Evolutionary conservation across 306 rosid species (phyloP).

Genomic region (Styphnolobium japonicum): DNA sequence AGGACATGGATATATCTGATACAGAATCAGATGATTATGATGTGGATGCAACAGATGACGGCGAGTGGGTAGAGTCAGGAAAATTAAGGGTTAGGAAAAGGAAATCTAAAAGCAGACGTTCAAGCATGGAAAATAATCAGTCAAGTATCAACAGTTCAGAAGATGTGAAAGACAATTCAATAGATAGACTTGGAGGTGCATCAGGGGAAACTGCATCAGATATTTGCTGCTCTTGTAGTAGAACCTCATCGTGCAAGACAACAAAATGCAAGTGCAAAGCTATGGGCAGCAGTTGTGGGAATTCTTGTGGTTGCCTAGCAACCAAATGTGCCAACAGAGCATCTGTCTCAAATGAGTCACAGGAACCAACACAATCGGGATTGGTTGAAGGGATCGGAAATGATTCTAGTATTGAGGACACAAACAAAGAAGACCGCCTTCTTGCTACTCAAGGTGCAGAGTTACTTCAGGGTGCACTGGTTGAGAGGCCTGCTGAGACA

Average conservation of each 20-base stretch:
- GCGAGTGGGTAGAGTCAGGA: slow-evolving; percentile 47
- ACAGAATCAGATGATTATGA: slow-evolving; percentile 58
- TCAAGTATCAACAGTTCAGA: slow-evolving; percentile 18
- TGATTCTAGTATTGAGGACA: slow-evolving; percentile 33
- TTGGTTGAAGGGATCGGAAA: slow-evolving; percentile 14
- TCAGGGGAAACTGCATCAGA: slow-evolving; percentile 19
- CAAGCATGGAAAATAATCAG: slow-evolving; percentile 23
- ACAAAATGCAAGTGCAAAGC: slow-evolving; percentile 64
- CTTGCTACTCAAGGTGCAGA: slow-evolving; percentile 81
- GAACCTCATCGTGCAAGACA: slow-evolving; percentile 69
- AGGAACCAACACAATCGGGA: slow-evolving; percentile 19
- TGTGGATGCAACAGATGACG: slow-evolving; percentile 33
- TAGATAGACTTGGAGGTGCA: slow-evolving; percentile 23
- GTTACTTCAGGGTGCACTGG: slow-evolving; percentile 72
- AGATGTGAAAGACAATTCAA: slow-evolving; percentile 35
- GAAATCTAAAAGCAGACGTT: slow-evolving; percentile 34
- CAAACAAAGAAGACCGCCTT: slow-evolving; percentile 32
- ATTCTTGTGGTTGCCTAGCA: slow-evolving; percentile 58
- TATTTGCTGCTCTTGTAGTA: slow-evolving; percentile 72
- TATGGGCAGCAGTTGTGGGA: slow-evolving; percentile 49
- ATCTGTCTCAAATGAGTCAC: slow-evolving; percentile 22
- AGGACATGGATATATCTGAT: slow-evolving; percentile 78
- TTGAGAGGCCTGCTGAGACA: slow-evolving; percentile 44
- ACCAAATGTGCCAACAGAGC: slow-evolving; percentile 62
- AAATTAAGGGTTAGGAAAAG: slow-evolving; percentile 33